phyloP scores from a whole-genome alignment of 352 stramenopile genomes.

The Phytophthora pinifolia region DNA sequence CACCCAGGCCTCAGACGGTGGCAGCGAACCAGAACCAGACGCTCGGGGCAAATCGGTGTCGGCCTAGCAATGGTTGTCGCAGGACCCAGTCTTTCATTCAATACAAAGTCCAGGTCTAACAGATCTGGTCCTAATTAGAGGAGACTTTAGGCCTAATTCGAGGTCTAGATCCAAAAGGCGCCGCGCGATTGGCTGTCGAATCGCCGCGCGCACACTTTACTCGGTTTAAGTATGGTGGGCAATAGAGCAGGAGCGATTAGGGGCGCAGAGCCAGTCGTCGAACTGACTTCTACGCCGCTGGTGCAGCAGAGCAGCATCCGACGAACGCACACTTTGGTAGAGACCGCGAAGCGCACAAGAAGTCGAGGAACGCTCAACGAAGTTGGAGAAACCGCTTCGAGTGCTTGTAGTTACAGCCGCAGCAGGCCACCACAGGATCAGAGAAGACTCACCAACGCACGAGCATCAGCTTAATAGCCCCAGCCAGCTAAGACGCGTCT shows the following conservation, averaged over 20 bases:
- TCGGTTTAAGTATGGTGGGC: slow-evolving; percentile 10
- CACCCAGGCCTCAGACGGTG: slow-evolving; percentile 19
- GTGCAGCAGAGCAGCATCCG: slow-evolving; percentile 17
- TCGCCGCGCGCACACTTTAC: not conserved
- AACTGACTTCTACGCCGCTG: slow-evolving; percentile 29
- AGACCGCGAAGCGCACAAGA: slow-evolving; percentile 37
- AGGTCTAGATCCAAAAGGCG: not conserved
- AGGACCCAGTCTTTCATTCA: slow-evolving; percentile 8
- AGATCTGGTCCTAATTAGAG: not conserved
- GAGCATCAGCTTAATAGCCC: slow-evolving; percentile 1
- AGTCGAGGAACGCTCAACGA: slow-evolving; percentile 24
- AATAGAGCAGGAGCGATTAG: slow-evolving; percentile 30
- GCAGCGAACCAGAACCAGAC: slow-evolving; percentile 19
- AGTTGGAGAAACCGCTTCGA: slow-evolving; percentile 20
- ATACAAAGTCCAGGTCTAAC: not conserved
- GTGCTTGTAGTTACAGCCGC: slow-evolving; percentile 8
- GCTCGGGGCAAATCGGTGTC: not conserved
- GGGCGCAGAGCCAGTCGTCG: slow-evolving; percentile 24
- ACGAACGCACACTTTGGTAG: slow-evolving; percentile 39
- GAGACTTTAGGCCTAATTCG: slow-evolving; percentile 6
- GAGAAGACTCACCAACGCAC: slow-evolving; percentile 20
- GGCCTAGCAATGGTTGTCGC: slow-evolving; percentile 10
- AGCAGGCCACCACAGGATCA: slow-evolving; percentile 10
- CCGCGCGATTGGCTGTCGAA: slow-evolving; percentile 9
- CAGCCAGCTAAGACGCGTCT: not conserved